A percentile compares a stretch with the other conserved stretches of the same genome.
Conservation (phyloP, 2,329 filamentous ascomycete genomes). For the Ophiosphaerella narmari region DNA sequence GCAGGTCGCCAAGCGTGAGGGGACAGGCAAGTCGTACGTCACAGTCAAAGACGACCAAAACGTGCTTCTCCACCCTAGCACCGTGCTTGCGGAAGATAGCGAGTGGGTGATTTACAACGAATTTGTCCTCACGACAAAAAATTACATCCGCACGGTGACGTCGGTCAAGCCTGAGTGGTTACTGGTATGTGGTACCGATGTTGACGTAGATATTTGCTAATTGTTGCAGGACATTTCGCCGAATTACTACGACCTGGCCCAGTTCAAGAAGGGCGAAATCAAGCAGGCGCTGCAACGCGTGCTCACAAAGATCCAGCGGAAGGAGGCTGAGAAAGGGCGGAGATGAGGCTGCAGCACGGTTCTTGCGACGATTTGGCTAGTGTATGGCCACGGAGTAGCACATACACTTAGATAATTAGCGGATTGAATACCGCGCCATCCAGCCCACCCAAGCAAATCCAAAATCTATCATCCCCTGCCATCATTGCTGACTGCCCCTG, state of each 20-base stretch:
- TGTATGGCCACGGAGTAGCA: background rate
- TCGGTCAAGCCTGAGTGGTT: constrained; percentile 94
- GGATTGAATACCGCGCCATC: no score
- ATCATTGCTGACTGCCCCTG: no score
- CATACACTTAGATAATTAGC: background rate
- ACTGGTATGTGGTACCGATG: constrained; percentile 62
- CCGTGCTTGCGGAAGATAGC: constrained; percentile 82
- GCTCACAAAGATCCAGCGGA: constrained; percentile 59
- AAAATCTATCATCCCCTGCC: no score
- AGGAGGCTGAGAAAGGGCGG: constrained; percentile 46
- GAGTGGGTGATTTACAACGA: constrained; percentile 99
- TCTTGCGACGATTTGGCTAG: background rate
- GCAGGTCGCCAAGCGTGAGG: constrained; percentile 96
- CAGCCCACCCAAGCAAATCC: no score
- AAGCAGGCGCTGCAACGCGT: constrained; percentile 66
- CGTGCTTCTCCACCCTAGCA: constrained; percentile 91
- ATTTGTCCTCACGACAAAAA: constrained; percentile 96
- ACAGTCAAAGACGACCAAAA: constrained; percentile 97
- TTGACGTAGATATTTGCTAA: constrained; percentile 4
- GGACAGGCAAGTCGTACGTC: constrained; percentile 84
- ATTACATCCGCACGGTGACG: constrained; percentile 94
- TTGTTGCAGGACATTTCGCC: constrained; percentile 80
- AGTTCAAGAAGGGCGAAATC: constrained; percentile 84
- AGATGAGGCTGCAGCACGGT: constrained; percentile 2
- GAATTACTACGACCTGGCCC: constrained; percentile 83